Percentiles rank a stretch among this genome's conserved stretches.
Evolutionary conservation across 352 stramenopile genomes (phyloP).

Genomic region (Aphanomyces euteiches): DNA sequence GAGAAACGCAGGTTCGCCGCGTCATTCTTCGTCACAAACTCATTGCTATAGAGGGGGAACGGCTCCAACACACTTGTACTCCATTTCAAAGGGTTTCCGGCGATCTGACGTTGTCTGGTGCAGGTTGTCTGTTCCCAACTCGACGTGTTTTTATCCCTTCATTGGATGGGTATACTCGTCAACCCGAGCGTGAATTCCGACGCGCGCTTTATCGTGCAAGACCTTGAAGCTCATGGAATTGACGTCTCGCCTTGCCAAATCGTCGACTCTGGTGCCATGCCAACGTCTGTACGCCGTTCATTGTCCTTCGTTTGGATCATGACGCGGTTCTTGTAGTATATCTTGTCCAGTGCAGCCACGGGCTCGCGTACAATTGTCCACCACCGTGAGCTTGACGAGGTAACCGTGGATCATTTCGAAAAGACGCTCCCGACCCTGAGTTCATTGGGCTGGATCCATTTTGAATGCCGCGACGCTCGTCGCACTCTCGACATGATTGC

Average conservation of each 20-base stretch:
- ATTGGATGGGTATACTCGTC: conserved; percentile 17
- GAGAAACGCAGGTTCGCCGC: not conserved
- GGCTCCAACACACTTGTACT: conserved; percentile 16
- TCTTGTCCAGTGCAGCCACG: conserved; percentile 7
- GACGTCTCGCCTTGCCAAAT: conserved; percentile 4
- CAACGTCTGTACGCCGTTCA: conserved; percentile 5
- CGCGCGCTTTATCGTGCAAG: conserved; percentile 12
- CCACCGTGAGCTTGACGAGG: conserved; percentile 7
- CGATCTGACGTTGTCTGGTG: not conserved
- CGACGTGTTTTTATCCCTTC: not conserved
- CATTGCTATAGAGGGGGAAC: conserved; percentile 12
- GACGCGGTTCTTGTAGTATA: not conserved
- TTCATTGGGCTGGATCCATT: not conserved
- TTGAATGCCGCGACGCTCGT: conserved; percentile 8
- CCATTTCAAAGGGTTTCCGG: not conserved
- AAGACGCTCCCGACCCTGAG: not conserved
- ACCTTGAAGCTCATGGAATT: not conserved
- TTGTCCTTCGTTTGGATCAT: not conserved
- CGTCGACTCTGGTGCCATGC: not conserved
- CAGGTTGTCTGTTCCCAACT: conserved; percentile 14
- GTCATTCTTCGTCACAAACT: not conserved
- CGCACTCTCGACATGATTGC: not conserved
- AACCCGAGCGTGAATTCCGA: not conserved
- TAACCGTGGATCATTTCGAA: conserved; percentile 9
- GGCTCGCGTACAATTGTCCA: conserved; percentile 23